Evolutionary conservation across 805 yeast genomes (phyloP), one percentile per base, ranked within the genome.

Genomic region (Starmerella sirachaensis): DNA sequence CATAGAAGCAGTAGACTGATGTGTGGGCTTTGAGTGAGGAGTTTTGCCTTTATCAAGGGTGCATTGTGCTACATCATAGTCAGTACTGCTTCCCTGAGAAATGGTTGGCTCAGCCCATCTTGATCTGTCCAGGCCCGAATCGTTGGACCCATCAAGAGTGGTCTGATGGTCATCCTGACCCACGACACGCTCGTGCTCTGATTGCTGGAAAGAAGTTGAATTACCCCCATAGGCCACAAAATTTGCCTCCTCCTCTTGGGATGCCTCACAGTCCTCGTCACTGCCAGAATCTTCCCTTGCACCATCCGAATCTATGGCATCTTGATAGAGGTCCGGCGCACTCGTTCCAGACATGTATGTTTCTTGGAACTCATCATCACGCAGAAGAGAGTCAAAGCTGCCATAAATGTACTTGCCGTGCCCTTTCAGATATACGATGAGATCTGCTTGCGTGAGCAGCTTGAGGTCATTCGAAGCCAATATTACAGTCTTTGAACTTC

Each of bases 401-500:
- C 88, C 94, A 23, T 69, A 56, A 33, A 70, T 72, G 22, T 77
- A 29, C 2, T 18, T 5, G 13, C 82, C 74, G 37, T 76, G 80
- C 18, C 78, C 73, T 22, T 49, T 51, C 50, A 83, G 57, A 42
- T 76, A 80, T 9, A 84, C 64, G 22, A 83, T 62, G 34, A 77
- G 64, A 53, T 77, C 81, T 17, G 91, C 88, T 39, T 66, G 58
- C 17, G 70, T 72, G 46, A 82, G 68, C 42, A 82, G 61, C 4
- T 82, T 70, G 33, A 83, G 61, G 55, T 83, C 93, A 57, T 84
- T 94, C 0, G 94, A 82, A 2, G 93, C 88, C 49, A 83, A 62
- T 8, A 83, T 51, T 49, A 88, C 66, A 0, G 94, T 82, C 49
- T 69, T 74, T 5, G 26, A 16, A n/a, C n/a, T n/a, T n/a, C n/a